Evolutionary conservation across 2,329 filamentous ascomycete genomes (phyloP), one percentile per base, ranked within the genome.

Genomic region (Eutypella sp.): DNA sequence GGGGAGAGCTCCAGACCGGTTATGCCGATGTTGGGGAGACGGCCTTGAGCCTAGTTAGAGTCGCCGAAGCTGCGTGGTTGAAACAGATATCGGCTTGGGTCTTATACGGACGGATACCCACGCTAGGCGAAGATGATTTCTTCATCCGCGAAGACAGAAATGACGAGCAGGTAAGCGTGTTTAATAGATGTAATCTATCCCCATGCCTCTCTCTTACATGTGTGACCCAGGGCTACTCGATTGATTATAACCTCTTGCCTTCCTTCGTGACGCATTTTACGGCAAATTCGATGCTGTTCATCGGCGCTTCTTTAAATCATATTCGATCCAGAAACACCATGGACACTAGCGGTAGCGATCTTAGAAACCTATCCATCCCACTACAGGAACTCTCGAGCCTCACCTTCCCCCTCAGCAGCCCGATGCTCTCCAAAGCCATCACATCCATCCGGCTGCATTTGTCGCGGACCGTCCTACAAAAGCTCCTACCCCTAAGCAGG

Each of bases 11-110:
- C 45, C 86, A 89, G 63, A 97, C 92, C 6, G 93, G 93, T 13
- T 97, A 95, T 65, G 74, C 81, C 7, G 90, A 96, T 59, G 82
- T 99, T 45, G 89, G 92, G 61, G 79, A 82, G 47, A 84, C 87
- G 33, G 85, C 89, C 0, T 69, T 82, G 51, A 81, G 84, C 47
- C 70, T 97, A 29, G 78, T 89, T n/a, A 78, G 73, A 13, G 76
- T 89, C 19, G 91, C 90, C 0, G 92, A 99, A 68, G 86, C 81
- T 24, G 87, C 91, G 8, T 99, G 93, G 93, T 71, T 97, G 60
- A 87, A 89, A 64, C 90, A 96, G 61, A 76, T 95, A 10, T 87
- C 89, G 4, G 87, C 87, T 22, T 99, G 92, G 92, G 76, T 97
- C 8, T 68, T 97, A 13, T 95, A 96, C 63, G 93, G 93, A 5